A percentile compares a stretch with the other conserved stretches of the same genome.
Evolutionary conservation across 345 rosid species (phyloP).

Genomic region (Carallia pectinifolia): DNA sequence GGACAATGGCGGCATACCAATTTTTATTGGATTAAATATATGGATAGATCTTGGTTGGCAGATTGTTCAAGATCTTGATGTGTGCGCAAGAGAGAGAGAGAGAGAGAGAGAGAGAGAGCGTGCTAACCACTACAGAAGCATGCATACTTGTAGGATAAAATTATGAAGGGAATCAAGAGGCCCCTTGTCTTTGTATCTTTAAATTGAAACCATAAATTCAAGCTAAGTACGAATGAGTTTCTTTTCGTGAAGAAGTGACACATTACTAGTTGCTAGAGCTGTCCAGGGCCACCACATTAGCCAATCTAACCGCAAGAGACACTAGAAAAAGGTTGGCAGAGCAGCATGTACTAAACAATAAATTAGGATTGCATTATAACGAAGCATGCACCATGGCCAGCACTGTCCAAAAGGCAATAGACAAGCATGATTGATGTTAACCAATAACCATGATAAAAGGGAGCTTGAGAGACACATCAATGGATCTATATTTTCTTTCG

Average conservation of each 20-base stretch:
- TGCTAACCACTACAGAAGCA: slow-evolving; percentile 39
- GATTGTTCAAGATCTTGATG: slow-evolving; percentile 5
- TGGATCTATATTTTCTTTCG: slow-evolving; percentile 28
- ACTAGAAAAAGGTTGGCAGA: neutral
- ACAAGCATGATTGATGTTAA: slow-evolving; percentile 37
- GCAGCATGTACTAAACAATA: slow-evolving; percentile 2
- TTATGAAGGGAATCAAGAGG: slow-evolving; percentile 30
- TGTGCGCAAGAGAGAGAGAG: neutral
- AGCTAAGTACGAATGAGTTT: slow-evolving; percentile 29
- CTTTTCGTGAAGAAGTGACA: neutral
- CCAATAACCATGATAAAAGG: slow-evolving; percentile 26
- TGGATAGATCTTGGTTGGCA: slow-evolving; percentile 22
- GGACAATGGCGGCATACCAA: slow-evolving; percentile 26
- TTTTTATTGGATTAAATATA: slow-evolving; percentile 18
- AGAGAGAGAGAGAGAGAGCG: slow-evolving; percentile 25
- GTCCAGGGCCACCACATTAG: slow-evolving; percentile 32
- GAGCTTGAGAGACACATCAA: slow-evolving; percentile 23
- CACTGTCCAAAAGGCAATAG: slow-evolving; percentile 26
- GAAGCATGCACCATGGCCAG: slow-evolving; percentile 44
- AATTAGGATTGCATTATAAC: slow-evolving; percentile 32
- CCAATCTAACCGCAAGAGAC: slow-evolving; percentile 8
- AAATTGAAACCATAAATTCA: slow-evolving; percentile 52
- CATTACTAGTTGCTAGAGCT: slow-evolving; percentile 23
- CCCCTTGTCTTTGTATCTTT: slow-evolving; percentile 47
- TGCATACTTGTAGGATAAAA: slow-evolving; percentile 18